Percentiles rank a stretch among this genome's conserved stretches.
Evolutionary conservation across 768 basidiomycete genomes (phyloP).

Genomic region (Austroboletus festivus): DNA sequence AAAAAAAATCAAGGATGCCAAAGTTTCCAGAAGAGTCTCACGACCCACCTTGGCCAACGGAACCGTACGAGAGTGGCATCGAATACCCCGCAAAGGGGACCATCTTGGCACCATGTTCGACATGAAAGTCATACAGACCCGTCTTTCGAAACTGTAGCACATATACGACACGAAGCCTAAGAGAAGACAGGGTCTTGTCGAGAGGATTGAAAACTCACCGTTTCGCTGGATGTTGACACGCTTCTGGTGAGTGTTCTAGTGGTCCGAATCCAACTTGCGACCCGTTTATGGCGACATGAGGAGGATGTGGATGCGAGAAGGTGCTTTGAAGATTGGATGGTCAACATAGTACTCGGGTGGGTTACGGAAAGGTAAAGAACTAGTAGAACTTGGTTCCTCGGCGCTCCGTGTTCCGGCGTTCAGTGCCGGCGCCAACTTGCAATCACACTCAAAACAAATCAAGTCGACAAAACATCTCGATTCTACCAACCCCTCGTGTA

Average conservation of each 20-base stretch:
- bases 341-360: too few species aligned
- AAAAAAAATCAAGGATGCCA: too few species aligned
- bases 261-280: not conserved
- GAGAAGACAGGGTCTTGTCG: not conserved
- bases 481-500: too few species aligned
- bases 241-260: slow-evolving; percentile 3
- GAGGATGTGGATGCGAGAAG: not conserved
- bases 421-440: slow-evolving; percentile 4
- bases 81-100: slow-evolving; percentile 93
- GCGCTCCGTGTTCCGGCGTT: slow-evolving; percentile 1
- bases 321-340: not conserved
- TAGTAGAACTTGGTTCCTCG: not conserved
- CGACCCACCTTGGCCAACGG: slow-evolving; percentile 70
- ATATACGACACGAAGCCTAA: not conserved
- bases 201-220: slow-evolving; percentile 8
- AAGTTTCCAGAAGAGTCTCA: not conserved
- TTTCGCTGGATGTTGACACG: slow-evolving; percentile 20
- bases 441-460: too few species aligned
- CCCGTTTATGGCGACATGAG: slow-evolving; percentile 1
- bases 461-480: too few species aligned
- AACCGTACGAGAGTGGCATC: slow-evolving; percentile 89
- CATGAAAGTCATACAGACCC: slow-evolving; percentile 85
- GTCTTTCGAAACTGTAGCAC: slow-evolving; percentile 53
- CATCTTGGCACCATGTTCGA: slow-evolving; percentile 84
- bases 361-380: not conserved